Evolutionary conservation across 2,329 filamentous ascomycete genomes (phyloP), one percentile per base, ranked within the genome.

Genomic region (Talaromyces islandicus): DNA sequence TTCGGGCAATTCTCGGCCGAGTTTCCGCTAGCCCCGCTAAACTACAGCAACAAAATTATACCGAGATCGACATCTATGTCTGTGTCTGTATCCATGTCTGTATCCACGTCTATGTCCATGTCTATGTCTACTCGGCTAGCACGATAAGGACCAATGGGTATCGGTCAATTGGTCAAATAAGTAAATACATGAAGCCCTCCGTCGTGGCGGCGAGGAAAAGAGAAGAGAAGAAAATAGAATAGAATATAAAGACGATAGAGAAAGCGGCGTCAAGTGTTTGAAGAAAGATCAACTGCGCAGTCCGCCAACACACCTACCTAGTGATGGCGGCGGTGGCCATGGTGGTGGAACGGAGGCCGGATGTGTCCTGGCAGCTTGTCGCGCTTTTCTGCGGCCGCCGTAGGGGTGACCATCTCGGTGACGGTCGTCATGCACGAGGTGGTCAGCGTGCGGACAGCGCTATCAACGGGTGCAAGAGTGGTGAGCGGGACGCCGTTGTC

Each of bases 341-440:
- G 48, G 17, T n/a, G 24, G 24, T 52, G 48, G 14, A 52, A 19
- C 7, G 48, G 48, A 52, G 48, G 48, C 2, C 48, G 48, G 7
- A 52, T 55, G 41, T 64, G 56, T 14, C 51, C 50, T 7, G 57
- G 52, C 14, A 55, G 52, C 10, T 63, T 43, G 32, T 65, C 65
- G 6, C 60, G 63, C 32, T 67, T 65, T n/a, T 61, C 64, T 19
- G 64, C 61, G 3, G 63, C 38, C 7, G 62, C 63, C 27, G 71
- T 64, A n/a, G 48, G 48, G 12, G 48, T 52, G 48, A 14, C 68
- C 65, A 1, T 70, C 24, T 43, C 41, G n/a, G 62, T 67, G 14
- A 64, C 48, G 14, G 69, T 72, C 0, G 65, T 65, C 1, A 56
- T 64, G 3, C 64, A 32, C 7, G 68, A 67, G 0, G 71, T 72